Conservation (phyloP, 73 alveolate species). For the Uronychia binucleata region DNA sequence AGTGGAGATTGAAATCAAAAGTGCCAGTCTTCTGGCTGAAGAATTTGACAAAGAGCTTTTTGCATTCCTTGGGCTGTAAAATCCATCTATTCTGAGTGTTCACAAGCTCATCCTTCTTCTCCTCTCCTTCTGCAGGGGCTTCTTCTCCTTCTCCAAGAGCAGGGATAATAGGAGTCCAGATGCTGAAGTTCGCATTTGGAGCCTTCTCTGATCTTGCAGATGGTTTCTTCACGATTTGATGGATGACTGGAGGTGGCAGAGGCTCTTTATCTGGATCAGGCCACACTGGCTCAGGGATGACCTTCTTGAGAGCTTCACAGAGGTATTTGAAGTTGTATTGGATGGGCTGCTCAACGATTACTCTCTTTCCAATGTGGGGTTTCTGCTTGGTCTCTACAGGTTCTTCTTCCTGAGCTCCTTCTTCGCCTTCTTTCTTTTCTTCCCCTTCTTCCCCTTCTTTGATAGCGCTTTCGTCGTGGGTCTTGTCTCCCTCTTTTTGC, state of each 20-base stretch:
- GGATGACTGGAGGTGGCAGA: conserved; percentile 96
- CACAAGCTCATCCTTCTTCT: conserved; percentile 65
- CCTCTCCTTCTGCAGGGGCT: conserved; percentile 56
- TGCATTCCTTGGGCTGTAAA: conserved; percentile 89
- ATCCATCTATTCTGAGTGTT: conserved; percentile 95
- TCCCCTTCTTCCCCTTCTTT: conserved; percentile 51
- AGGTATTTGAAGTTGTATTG: conserved; percentile 55
- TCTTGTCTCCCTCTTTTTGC: conserved; percentile 30
- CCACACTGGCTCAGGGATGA: conserved; percentile 97
- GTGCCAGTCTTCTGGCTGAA: conserved; percentile 93
- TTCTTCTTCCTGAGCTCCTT: conserved; percentile 64
- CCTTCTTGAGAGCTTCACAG: conserved; percentile 76
- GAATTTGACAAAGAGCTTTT: conserved; percentile 88
- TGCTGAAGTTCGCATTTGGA: conserved; percentile 48
- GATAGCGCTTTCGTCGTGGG: conserved; percentile 17
- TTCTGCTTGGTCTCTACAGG: conserved; percentile 39
- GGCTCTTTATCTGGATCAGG: conserved; percentile 99
- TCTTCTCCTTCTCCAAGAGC: conserved; percentile 62
- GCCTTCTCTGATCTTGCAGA: conserved; percentile 58
- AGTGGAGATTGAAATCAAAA: conserved; percentile 70
- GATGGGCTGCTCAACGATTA: conserved; percentile 58
- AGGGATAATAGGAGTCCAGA: conserved; percentile 74
- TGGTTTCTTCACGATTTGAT: conserved; percentile 93
- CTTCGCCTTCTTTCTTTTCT: conserved; percentile 39
- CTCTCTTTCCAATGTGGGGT: conserved; percentile 74